phyloP scores from a whole-genome alignment of 306 rosid species.

The Quercus dentata region DNA sequence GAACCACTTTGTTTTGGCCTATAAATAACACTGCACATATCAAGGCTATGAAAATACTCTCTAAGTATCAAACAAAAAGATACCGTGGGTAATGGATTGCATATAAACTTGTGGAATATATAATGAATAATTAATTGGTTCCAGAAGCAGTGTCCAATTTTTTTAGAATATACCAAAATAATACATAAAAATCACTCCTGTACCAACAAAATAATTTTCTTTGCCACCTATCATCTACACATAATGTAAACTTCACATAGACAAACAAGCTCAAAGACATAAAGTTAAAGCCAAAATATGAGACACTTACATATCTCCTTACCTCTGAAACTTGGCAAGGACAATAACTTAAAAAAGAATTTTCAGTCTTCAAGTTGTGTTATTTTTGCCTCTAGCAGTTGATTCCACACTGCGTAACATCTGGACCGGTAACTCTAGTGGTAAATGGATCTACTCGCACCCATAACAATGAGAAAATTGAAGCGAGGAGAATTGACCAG shows the following conservation, averaged over 20 bases:
- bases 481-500: conserved; percentile 91
- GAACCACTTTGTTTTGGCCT: too few relatives aligned
- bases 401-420: conserved; percentile 79
- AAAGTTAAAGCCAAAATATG: conserved; percentile 14
- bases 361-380: conserved; percentile 13
- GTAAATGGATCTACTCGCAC: conserved; percentile 85
- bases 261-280: conserved; percentile 15
- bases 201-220: conserved; percentile 11
- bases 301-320: conserved; percentile 18
- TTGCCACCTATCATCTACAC: conserved; percentile 4
- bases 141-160: background rate
- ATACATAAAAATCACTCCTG: conserved; percentile 5
- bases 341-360: conserved; percentile 1
- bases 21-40: too few relatives aligned
- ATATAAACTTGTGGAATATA: background rate
- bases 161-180: background rate
- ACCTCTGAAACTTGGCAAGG: conserved; percentile 17
- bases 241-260: background rate
- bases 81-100: background rate
- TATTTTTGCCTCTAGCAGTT: conserved; percentile 59
- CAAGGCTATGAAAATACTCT: too few relatives aligned
- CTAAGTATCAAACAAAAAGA: background rate
- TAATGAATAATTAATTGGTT: background rate
- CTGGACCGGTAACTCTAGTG: conserved; percentile 87
- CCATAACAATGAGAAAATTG: conserved; percentile 92